phyloP scores from a whole-genome alignment of 1,139 yeast species.

The Lodderomyces oxycetoniae region DNA sequence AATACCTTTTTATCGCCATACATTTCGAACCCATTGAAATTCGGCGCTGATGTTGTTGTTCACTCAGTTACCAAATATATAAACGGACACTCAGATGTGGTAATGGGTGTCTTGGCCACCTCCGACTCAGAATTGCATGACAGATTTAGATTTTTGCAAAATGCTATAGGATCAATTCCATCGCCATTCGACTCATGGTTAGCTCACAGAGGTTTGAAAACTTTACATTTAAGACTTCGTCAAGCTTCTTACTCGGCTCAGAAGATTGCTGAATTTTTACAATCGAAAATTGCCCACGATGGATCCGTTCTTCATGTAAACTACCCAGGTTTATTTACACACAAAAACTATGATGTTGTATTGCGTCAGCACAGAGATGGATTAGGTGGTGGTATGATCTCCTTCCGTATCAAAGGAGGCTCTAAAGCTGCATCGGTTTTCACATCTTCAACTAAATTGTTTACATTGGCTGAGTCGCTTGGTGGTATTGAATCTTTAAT shows the following conservation, averaged over 20 bases:
- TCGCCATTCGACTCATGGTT: constrained; percentile 91
- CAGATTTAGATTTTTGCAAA: constrained; percentile 70
- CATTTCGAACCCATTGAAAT: constrained; percentile 74
- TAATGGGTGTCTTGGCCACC: constrained; percentile 78
- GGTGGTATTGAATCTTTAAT: constrained; percentile 87
- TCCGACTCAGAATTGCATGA: constrained; percentile 59
- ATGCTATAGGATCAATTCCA: constrained; percentile 86
- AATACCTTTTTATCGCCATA: constrained; percentile 95
- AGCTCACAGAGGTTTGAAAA: constrained; percentile 88
- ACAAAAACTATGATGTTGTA: constrained; percentile 61
- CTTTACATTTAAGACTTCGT: constrained; percentile 74
- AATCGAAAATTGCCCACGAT: constrained; percentile 15
- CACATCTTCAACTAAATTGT: constrained; percentile 69
- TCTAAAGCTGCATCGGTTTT: constrained; percentile 70
- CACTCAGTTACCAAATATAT: constrained; percentile 90
- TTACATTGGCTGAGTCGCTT: constrained; percentile 83
- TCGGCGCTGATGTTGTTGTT: constrained; percentile 83
- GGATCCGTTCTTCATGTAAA: constrained; percentile 63
- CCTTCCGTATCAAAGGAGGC: constrained; percentile 82
- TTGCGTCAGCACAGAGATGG: constrained; percentile 76
- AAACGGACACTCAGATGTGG: constrained; percentile 91
- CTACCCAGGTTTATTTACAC: constrained; percentile 76
- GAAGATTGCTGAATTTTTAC: constrained; percentile 65
- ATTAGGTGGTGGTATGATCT: constrained; percentile 89
- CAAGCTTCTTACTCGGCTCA: constrained; percentile 66